A percentile compares a stretch with the other conserved stretches of the same genome.
Conservation (phyloP, 2,329 filamentous ascomycete species). For the Cadophora sp. region DNA sequence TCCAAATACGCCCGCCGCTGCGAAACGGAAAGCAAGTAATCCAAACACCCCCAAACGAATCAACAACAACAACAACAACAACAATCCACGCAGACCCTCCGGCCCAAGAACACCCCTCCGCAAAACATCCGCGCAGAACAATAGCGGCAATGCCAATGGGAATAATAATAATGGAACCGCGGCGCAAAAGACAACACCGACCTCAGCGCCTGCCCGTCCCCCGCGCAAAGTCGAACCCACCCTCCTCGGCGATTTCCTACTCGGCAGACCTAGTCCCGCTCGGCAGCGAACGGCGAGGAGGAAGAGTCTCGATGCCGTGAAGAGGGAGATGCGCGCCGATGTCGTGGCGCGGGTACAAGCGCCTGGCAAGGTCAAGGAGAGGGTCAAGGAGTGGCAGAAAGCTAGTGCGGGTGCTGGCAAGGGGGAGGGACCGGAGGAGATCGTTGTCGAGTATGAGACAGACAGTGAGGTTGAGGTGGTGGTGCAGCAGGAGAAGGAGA, state of each 20-base stretch:
- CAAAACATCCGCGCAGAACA: constrained; percentile 31
- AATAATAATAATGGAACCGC: constrained; percentile 25
- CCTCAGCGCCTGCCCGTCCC: constrained; percentile 39
- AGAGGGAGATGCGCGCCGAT: constrained; percentile 59
- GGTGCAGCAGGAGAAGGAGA: constrained; percentile 17
- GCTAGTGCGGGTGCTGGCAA: constrained; percentile 71
- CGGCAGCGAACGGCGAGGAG: constrained; percentile 56
- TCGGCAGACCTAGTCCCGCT: constrained; percentile 62
- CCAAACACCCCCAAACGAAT: constrained; percentile 17
- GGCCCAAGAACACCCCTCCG: constrained; percentile 32
- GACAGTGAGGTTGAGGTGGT: constrained; percentile 62
- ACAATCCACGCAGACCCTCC: constrained; percentile 15
- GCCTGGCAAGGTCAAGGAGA: constrained; percentile 74
- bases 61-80: constrained; percentile 4
- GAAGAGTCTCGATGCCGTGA: constrained; percentile 64
- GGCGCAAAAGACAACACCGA: constrained; percentile 36
- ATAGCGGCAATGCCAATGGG: too few relatives aligned
- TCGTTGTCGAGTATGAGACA: constrained; percentile 65
- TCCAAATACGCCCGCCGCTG: constrained; percentile 19
- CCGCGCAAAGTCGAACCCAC: constrained; percentile 51
- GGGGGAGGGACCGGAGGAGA: constrained; percentile 60
- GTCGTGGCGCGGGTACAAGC: constrained; percentile 64
- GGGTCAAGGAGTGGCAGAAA: constrained; percentile 86
- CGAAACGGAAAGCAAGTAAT: constrained; percentile 22
- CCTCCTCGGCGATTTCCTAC: constrained; percentile 62